Evolutionary conservation across 768 basidiomycete species (phyloP).

Genomic region (Leccinum boreale): DNA sequence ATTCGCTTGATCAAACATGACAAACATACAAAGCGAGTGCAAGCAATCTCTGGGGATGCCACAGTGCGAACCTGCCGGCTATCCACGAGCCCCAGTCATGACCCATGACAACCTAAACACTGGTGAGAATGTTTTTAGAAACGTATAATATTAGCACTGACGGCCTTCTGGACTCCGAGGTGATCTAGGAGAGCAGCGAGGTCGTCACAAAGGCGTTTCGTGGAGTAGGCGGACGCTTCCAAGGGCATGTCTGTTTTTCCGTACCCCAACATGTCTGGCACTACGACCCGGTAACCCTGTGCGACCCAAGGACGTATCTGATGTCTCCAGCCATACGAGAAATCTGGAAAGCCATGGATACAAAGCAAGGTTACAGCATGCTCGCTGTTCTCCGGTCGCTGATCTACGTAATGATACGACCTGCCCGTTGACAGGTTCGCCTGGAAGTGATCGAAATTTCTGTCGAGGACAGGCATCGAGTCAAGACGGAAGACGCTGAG

Average conservation of each 20-base stretch:
- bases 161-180: conserved; percentile 50
- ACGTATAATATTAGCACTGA: conserved; percentile 31
- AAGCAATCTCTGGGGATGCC: conserved; percentile 61
- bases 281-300: conserved; percentile 60
- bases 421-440: conserved; percentile 55
- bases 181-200: conserved; percentile 63
- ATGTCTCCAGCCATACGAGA: conserved; percentile 69
- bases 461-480: conserved; percentile 4
- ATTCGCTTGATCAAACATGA: not conserved
- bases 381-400: conserved; percentile 46
- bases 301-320: conserved; percentile 71
- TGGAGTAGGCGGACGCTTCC: conserved; percentile 54
- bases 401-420: conserved; percentile 71
- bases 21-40: conserved; percentile 58
- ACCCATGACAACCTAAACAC: conserved; percentile 58
- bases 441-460: conserved; percentile 39
- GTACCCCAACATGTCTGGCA: conserved; percentile 51
- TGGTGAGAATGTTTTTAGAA: not conserved
- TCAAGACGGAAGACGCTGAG: not conserved
- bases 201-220: conserved; percentile 57
- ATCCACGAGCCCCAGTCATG: conserved; percentile 80
- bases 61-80: conserved; percentile 65
- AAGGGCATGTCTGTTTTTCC: conserved; percentile 60
- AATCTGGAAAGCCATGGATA: conserved; percentile 79
- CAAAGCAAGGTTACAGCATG: conserved; percentile 55